A percentile compares a stretch with the other conserved stretches of the same genome.
These are phyloP conservation scores for Phaeosphaeriaceae sp. DNA, from an alignment of 2,329 filamentous ascomycete genomes.

Conservation along the genomic window DNA sequence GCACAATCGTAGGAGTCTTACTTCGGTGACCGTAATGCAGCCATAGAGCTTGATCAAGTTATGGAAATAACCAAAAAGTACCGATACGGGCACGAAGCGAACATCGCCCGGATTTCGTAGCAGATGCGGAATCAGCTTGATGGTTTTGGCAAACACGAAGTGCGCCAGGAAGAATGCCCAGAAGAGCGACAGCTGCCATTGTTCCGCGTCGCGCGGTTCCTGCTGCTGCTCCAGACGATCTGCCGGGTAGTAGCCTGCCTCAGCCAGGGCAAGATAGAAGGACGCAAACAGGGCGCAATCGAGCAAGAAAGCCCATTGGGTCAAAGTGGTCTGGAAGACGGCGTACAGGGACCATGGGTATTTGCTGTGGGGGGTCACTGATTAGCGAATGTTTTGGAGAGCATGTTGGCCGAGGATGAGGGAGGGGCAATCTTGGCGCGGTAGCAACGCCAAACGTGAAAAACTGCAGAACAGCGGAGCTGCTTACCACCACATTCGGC, in stretches of 20 bases:
- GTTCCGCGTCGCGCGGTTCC: slow-evolving; percentile 21
- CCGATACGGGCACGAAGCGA: slow-evolving; percentile 80
- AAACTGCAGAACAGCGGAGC: slow-evolving; percentile 32
- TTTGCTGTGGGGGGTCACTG: slow-evolving; percentile 63
- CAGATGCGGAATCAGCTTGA: slow-evolving; percentile 90
- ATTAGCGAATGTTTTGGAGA: slow-evolving; percentile 31
- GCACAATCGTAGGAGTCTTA: slow-evolving; percentile 30
- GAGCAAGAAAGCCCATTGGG: slow-evolving; percentile 81
- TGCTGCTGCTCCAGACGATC: slow-evolving; percentile 21
- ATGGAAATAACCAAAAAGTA: slow-evolving; percentile 92
- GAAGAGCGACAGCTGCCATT: slow-evolving; percentile 32
- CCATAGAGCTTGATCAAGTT: slow-evolving; percentile 92
- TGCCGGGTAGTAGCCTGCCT: slow-evolving; percentile 38
- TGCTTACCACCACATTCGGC: slow-evolving; percentile 85
- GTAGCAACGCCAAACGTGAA: slow-evolving; percentile 21
- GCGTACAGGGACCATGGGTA: slow-evolving; percentile 95
- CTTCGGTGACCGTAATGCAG: slow-evolving; percentile 70
- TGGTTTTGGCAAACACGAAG: slow-evolving; percentile 81
- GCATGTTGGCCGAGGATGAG: slow-evolving; percentile 24
- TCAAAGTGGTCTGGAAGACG: slow-evolving; percentile 90
- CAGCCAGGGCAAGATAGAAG: slow-evolving; percentile 41
- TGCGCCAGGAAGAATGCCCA: slow-evolving; percentile 49
- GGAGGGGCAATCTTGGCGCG: slow-evolving; percentile 43
- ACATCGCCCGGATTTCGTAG: slow-evolving; percentile 83
- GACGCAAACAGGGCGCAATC: slow-evolving; percentile 63